Percentiles rank a stretch among this genome's conserved stretches.
Conservation (phyloP, 1,284 basidiomycete species). For the Ustilago tritici region DNA sequence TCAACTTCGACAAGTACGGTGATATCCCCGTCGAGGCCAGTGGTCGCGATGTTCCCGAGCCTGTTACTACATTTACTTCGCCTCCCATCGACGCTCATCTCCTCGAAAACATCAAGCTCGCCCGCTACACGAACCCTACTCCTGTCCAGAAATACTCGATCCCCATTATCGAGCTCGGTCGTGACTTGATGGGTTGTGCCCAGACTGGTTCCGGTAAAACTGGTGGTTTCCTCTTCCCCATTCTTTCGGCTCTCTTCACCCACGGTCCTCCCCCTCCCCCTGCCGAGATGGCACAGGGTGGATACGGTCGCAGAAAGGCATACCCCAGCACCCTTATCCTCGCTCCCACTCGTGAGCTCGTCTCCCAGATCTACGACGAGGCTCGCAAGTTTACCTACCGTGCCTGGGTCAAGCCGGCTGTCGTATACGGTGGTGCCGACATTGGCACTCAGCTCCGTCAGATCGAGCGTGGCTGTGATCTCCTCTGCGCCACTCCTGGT, state of each 20-base stretch:
- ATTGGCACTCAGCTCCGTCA: conserved; percentile 92
- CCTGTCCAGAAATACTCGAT: conserved; percentile 99
- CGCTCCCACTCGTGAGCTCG: conserved; percentile 97
- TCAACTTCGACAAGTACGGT: conserved; percentile 99
- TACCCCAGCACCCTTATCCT: conserved; percentile 96
- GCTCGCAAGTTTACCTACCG: conserved; percentile 99
- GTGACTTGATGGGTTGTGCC: conserved; percentile 99
- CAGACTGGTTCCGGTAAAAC: conserved; percentile 99
- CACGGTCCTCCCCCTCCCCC: conserved; percentile 82
- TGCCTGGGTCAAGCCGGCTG: conserved; percentile 98
- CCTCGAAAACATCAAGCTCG: conserved; percentile 91
- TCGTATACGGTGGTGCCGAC: conserved; percentile 99
- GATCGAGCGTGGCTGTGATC: conserved; percentile 96
- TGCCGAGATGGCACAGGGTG: conserved; percentile 71
- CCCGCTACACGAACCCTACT: conserved; percentile 93
- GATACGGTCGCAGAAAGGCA: conserved; percentile 85
- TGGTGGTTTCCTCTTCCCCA: conserved; percentile 98
- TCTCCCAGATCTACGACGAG: conserved; percentile 99
- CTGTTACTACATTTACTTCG: conserved; percentile 85
- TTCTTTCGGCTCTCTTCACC: conserved; percentile 91
- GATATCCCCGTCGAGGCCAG: conserved; percentile 99
- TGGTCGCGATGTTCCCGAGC: conserved; percentile 93
- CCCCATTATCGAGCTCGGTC: conserved; percentile 88
- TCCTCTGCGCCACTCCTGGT: conserved; percentile 97
- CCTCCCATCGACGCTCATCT: conserved; percentile 93